Conservation (phyloP, 1,284 basidiomycete species). For the Pterula multifida region DNA sequence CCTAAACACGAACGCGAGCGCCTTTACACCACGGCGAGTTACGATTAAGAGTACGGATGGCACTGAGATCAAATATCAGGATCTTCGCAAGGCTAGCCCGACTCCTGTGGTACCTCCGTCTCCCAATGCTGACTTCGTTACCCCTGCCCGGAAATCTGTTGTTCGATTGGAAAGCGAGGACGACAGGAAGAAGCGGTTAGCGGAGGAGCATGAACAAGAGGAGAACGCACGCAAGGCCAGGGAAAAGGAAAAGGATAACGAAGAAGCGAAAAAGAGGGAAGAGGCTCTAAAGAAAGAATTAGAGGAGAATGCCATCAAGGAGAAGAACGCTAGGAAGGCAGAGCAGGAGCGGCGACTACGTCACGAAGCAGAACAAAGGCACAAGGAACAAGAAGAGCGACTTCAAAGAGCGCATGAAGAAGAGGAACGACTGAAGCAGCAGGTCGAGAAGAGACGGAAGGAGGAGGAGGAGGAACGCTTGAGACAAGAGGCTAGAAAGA, state of each 20-base stretch:
- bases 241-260: constrained; percentile 23
- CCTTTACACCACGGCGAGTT: constrained; percentile 48
- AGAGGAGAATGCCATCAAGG: constrained; percentile 36
- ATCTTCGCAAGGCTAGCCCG: constrained; percentile 30
- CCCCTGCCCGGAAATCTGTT: constrained; percentile 26
- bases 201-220: constrained; percentile 28
- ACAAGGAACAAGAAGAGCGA: constrained; percentile 27
- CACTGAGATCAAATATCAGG: constrained; percentile 43
- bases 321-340: constrained; percentile 19
- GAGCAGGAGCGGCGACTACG: constrained; percentile 27
- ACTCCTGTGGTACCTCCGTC: constrained; percentile 24
- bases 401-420: constrained; percentile 21
- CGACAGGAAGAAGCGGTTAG: constrained; percentile 37
- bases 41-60: constrained; percentile 46
- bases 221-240: constrained; percentile 24
- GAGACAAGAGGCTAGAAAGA: constrained; percentile 17
- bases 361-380: constrained; percentile 20
- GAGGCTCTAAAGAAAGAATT: constrained; percentile 25
- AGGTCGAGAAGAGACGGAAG: constrained; percentile 12
- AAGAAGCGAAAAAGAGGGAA: constrained; percentile 26
- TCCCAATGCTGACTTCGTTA: constrained; percentile 20
- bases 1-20: constrained; percentile 46
- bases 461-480: constrained; percentile 14
- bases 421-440: constrained; percentile 17
- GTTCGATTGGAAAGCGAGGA: constrained; percentile 48